phyloP scores from a whole-genome alignment of 805 yeast genomes.

The Metschnikowia rubicola region DNA sequence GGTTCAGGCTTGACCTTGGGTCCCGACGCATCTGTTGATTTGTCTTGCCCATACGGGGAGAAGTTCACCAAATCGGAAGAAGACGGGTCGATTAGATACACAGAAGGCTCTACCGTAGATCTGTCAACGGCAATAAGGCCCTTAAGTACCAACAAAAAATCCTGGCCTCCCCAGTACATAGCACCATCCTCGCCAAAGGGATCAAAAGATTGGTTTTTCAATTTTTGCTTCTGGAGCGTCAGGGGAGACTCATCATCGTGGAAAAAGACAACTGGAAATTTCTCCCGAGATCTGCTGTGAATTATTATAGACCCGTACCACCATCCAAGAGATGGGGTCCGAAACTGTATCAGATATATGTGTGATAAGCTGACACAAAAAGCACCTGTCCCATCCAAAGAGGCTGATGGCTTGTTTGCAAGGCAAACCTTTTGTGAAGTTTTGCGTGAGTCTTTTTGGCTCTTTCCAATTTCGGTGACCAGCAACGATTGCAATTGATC shows the following conservation, averaged over 20 bases:
- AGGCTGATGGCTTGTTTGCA: constrained; percentile 50
- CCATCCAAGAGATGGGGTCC: constrained; percentile 82
- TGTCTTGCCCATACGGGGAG: constrained; percentile 27
- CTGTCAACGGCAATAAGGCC: constrained; percentile 59
- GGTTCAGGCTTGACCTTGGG: constrained; percentile 14
- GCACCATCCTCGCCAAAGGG: constrained; percentile 59
- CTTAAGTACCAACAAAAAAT: constrained; percentile 57
- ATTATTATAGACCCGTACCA: constrained; percentile 89
- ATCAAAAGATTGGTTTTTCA: constrained; percentile 63
- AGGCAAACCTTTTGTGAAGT: constrained; percentile 11
- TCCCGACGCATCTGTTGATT: background rate
- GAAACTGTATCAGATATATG: constrained; percentile 74
- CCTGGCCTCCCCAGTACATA: constrained; percentile 89
- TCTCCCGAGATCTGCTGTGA: constrained; percentile 63
- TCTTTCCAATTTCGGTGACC: constrained; percentile 11
- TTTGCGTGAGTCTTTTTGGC: constrained; percentile 5
- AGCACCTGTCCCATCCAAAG: constrained; percentile 40
- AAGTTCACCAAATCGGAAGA: constrained; percentile 61
- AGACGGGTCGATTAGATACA: constrained; percentile 76
- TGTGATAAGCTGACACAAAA: constrained; percentile 60
- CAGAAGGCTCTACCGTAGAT: constrained; percentile 68
- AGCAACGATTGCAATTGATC: constrained; percentile 21
- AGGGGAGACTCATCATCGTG: constrained; percentile 87
- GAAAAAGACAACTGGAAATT: constrained; percentile 82
- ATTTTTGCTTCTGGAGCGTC: constrained; percentile 57